Conservation (phyloP, 345 rosid genomes). For the Balakata baccata region DNA sequence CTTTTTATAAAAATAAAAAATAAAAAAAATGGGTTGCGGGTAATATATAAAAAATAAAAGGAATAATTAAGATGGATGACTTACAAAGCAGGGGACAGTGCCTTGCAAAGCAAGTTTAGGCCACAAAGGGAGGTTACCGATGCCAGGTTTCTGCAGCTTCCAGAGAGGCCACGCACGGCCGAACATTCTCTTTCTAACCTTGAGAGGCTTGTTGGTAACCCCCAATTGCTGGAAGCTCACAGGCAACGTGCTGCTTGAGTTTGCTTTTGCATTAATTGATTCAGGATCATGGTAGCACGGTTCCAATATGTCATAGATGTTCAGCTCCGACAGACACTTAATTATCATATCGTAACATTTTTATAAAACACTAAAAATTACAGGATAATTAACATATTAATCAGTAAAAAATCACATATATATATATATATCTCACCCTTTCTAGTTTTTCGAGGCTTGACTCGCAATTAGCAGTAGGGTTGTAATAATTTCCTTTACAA, state of each 20-base stretch:
- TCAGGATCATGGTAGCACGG: conserved; percentile 43
- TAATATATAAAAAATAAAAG: neutral
- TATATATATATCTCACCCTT: conserved; percentile 29
- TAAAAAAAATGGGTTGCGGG: too few relatives aligned
- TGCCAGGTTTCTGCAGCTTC: conserved; percentile 22
- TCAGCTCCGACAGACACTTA: conserved; percentile 36
- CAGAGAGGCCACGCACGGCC: conserved; percentile 51
- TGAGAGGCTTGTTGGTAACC: conserved; percentile 28
- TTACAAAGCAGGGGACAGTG: conserved; percentile 37
- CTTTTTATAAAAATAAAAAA: too few relatives aligned
- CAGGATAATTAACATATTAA: too few relatives aligned
- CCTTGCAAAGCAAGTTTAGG: conserved; percentile 17
- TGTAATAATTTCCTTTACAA: conserved; percentile 36
- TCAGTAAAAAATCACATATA: too few relatives aligned
- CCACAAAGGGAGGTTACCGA: conserved; percentile 37
- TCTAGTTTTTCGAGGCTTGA: conserved; percentile 18
- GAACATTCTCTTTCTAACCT: conserved; percentile 41
- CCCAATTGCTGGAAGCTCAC: conserved; percentile 40
- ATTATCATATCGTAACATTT: neutral
- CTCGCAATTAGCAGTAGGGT: conserved; percentile 14
- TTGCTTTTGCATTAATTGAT: neutral
- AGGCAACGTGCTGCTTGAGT: conserved; percentile 25
- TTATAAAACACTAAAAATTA: too few relatives aligned
- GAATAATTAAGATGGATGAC: conserved; percentile 9
- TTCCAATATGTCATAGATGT: conserved; percentile 48